phyloP scores from a whole-genome alignment of 148 eudicot genomes.

The Chenopodium album region DNA sequence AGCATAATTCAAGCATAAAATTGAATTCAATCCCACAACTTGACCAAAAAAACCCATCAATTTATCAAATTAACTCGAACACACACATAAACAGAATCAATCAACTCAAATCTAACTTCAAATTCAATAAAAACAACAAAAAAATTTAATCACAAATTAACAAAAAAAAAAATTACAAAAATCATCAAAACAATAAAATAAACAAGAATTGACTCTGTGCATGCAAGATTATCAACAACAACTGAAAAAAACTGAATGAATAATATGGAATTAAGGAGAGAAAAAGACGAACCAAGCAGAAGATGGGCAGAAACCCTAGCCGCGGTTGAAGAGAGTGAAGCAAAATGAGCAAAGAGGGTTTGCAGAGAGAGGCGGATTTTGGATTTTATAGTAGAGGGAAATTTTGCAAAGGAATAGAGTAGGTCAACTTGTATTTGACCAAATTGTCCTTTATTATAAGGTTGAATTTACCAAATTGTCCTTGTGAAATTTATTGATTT shows the following conservation, averaged over 20 bases:
- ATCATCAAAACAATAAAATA: no score
- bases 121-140: no score
- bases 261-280: neutral
- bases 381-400: constrained; percentile 2
- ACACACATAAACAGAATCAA: no score
- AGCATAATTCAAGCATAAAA: neutral
- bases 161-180: no score
- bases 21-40: no score
- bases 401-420: neutral
- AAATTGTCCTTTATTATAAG: neutral
- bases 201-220: neutral
- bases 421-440: neutral
- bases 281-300: neutral
- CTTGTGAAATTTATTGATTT: no score
- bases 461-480: no score
- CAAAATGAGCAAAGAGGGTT: neutral
- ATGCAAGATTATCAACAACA: neutral
- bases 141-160: no score
- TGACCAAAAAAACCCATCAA: no score
- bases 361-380: neutral
- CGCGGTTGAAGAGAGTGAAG: neutral
- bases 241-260: no score
- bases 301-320: constrained; percentile 8
- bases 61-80: no score
- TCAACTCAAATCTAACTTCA: no score